Evolutionary conservation across 768 basidiomycete species (phyloP).

Genomic region (Dioszegia aurantiaca): DNA sequence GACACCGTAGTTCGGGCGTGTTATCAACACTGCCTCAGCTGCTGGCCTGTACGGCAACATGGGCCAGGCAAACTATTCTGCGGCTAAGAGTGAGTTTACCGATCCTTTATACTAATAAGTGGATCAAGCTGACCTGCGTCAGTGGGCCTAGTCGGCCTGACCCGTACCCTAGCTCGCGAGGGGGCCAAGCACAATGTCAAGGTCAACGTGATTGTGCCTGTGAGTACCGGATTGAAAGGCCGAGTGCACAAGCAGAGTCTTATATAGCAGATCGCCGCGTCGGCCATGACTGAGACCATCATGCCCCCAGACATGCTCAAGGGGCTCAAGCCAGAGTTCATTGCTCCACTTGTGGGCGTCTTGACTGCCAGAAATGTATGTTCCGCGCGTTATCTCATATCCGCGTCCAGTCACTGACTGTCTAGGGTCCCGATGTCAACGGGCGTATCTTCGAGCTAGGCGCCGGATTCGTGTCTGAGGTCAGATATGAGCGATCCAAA

Average conservation of each 20-base stretch:
- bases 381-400: neutral
- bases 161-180: conserved; percentile 86
- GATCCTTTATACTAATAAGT: neutral
- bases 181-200: conserved; percentile 88
- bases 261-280: conserved; percentile 74
- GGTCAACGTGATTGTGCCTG: conserved; percentile 82
- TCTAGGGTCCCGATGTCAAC: conserved; percentile 50
- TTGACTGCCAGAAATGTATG: conserved; percentile 74
- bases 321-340: conserved; percentile 84
- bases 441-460: conserved; percentile 78
- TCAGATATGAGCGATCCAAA: conserved; percentile 87
- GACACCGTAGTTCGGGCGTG: conserved; percentile 70
- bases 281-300: conserved; percentile 89
- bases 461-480: conserved; percentile 84
- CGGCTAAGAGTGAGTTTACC: conserved; percentile 68
- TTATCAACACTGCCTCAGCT: conserved; percentile 91
- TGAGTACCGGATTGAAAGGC: conserved; percentile 53
- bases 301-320: conserved; percentile 92
- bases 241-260: conserved; percentile 3
- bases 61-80: conserved; percentile 96
- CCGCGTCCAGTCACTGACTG: neutral
- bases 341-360: conserved; percentile 87
- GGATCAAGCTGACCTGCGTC: conserved; percentile 7
- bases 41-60: conserved; percentile 95
- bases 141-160: conserved; percentile 85